These are phyloP conservation scores for Mycogone perniciosa DNA, from an alignment of 2,329 filamentous ascomycete genomes.

Conservation along the genomic window DNA sequence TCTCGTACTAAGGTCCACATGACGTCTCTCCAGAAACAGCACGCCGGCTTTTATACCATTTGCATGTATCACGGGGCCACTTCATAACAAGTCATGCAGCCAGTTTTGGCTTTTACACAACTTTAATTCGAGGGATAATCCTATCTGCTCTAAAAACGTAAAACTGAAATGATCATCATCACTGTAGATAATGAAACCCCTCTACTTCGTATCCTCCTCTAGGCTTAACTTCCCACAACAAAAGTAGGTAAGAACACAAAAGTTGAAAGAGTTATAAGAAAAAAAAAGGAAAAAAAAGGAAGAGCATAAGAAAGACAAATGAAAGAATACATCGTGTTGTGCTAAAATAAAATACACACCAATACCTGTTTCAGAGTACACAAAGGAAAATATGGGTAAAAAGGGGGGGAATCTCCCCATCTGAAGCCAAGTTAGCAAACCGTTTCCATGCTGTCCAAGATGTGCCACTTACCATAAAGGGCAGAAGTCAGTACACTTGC, in stretches of 20 bases:
- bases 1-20: slow-evolving; percentile 1
- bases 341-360: background rate
- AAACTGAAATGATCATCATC: no score
- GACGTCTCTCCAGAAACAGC: background rate
- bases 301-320: background rate
- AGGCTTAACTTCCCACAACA: no score
- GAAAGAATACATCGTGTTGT: background rate
- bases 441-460: no score
- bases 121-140: no score
- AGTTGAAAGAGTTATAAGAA: background rate
- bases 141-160: no score
- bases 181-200: no score
- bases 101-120: no score
- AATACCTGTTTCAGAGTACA: background rate
- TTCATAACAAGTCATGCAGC: background rate
- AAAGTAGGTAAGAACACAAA: background rate
- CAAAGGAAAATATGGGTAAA: background rate
- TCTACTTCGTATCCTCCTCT: no score
- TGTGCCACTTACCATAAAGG: no score
- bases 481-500: background rate
- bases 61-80: slow-evolving; percentile 6
- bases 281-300: background rate
- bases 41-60: slow-evolving; percentile 3
- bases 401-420: background rate
- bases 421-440: background rate